Percentiles rank a stretch among this genome's conserved stretches.
Conservation (phyloP, 2,329 filamentous ascomycete species). For the Colletotrichum sp. region DNA sequence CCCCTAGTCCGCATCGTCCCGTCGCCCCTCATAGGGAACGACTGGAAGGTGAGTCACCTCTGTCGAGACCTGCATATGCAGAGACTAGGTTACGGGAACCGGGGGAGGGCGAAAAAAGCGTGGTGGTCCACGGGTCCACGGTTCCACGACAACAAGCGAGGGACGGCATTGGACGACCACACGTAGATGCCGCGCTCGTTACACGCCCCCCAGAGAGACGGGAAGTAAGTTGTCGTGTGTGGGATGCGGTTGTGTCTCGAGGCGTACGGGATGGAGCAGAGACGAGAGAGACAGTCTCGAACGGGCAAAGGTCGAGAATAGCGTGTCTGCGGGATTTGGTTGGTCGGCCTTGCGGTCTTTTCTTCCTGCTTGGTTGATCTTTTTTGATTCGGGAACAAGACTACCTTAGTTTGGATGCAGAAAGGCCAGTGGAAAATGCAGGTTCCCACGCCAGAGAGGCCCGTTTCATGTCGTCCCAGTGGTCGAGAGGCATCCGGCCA, state of each 20-base stretch:
- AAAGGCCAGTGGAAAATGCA: not conserved
- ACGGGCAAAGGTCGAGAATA: not conserved
- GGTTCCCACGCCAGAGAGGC: not conserved
- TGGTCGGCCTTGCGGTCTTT: not conserved
- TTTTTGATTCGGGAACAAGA: not conserved
- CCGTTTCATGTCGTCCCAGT: conserved; percentile 16
- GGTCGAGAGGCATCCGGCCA: not conserved
- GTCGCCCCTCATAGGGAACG: conserved; percentile 21
- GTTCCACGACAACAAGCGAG: not conserved
- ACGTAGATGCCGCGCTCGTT: not conserved
- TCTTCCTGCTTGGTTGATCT: not conserved
- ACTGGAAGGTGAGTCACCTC: conserved; percentile 31
- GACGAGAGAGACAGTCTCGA: not conserved
- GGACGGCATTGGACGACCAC: not conserved
- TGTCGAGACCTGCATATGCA: conserved; percentile 23
- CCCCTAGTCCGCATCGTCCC: conserved; percentile 15
- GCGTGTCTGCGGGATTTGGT: conserved; percentile 1
- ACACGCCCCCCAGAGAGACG: not conserved
- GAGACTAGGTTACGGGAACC: conserved; percentile 3
- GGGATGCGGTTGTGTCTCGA: not conserved
- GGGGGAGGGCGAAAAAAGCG: not conserved
- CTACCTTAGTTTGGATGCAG: not conserved
- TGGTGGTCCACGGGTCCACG: not conserved
- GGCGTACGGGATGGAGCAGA: not conserved
- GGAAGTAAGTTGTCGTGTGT: not conserved